Evolutionary conservation across 306 rosid species (phyloP).

Genomic region (Macrotyloma uniflorum): DNA sequence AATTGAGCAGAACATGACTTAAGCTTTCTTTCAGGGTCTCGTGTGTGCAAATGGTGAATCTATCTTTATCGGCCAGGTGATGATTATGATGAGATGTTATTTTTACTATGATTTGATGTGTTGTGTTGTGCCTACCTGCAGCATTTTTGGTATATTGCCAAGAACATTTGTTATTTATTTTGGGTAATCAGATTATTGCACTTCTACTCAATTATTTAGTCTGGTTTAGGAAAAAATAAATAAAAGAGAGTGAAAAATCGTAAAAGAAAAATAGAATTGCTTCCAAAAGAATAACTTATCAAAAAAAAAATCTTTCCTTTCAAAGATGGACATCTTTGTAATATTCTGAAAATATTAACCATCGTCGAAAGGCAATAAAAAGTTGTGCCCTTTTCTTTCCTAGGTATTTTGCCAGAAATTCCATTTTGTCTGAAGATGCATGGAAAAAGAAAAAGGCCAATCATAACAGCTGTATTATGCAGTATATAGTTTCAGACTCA

Average conservation of each 20-base stretch:
- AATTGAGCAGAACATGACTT: too few species aligned
- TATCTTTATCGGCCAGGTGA: not conserved
- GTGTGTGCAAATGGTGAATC: not conserved
- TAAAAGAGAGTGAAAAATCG: too few species aligned
- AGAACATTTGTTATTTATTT: not conserved
- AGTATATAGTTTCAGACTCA: not conserved
- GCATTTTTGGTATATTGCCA: not conserved
- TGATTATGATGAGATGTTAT: too few species aligned
- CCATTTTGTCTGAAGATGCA: not conserved
- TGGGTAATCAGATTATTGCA: too few species aligned
- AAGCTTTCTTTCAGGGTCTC: too few species aligned
- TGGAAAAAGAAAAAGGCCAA: not conserved
- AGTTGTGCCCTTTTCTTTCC: not conserved
- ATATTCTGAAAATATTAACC: constrained; percentile 32
- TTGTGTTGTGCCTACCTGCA: not conserved
- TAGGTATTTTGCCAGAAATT: constrained; percentile 15
- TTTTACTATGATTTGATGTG: not conserved
- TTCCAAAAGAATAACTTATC: too few species aligned
- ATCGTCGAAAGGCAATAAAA: not conserved
- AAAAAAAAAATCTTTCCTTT: too few species aligned
- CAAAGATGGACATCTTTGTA: not conserved
- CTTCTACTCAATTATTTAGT: too few species aligned
- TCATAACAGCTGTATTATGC: not conserved
- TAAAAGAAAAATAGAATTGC: too few species aligned
- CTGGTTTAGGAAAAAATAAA: too few species aligned